Conservation (phyloP, 768 basidiomycete genomes). For the Solioccasus polychromus region DNA sequence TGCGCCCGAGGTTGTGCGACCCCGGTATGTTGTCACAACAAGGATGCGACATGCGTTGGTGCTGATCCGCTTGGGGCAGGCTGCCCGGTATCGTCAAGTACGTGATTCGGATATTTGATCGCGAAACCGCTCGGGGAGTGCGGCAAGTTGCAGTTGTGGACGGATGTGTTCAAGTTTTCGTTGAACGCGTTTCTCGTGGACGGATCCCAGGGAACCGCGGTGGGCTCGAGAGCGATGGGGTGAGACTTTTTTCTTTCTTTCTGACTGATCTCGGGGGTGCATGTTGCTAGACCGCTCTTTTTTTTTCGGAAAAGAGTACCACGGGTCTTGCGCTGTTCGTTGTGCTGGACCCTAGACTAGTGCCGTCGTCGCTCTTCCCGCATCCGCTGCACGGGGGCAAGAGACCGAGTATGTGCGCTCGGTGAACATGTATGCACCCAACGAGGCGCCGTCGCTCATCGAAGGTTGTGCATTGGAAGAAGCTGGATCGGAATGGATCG, state of each 20-base stretch:
- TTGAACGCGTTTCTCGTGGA: slow-evolving; percentile 75
- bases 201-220: slow-evolving; percentile 55
- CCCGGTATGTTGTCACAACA: slow-evolving; percentile 71
- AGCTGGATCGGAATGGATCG: slow-evolving; percentile 55
- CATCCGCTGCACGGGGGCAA: slow-evolving; percentile 88
- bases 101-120: slow-evolving; percentile 84
- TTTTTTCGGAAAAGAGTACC: slow-evolving; percentile 77
- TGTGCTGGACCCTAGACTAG: slow-evolving; percentile 88
- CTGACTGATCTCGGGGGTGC: too few relatives aligned
- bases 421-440: slow-evolving; percentile 86
- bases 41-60: background rate
- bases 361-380: slow-evolving; percentile 83
- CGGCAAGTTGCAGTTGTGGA: slow-evolving; percentile 91
- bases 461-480: slow-evolving; percentile 83
- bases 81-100: slow-evolving; percentile 66
- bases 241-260: slow-evolving; percentile 35
- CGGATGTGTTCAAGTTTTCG: slow-evolving; percentile 96
- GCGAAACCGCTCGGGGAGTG: slow-evolving; percentile 87
- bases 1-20: slow-evolving; percentile 65
- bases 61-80: slow-evolving; percentile 39
- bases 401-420: slow-evolving; percentile 96
- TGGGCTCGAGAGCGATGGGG: slow-evolving; percentile 81
- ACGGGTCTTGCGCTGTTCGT: slow-evolving; percentile 80
- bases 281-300: slow-evolving; percentile 65
- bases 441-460: slow-evolving; percentile 77